Evolutionary conservation across 1,284 basidiomycete species (phyloP).

Genomic region (Leccinum solheimii): DNA sequence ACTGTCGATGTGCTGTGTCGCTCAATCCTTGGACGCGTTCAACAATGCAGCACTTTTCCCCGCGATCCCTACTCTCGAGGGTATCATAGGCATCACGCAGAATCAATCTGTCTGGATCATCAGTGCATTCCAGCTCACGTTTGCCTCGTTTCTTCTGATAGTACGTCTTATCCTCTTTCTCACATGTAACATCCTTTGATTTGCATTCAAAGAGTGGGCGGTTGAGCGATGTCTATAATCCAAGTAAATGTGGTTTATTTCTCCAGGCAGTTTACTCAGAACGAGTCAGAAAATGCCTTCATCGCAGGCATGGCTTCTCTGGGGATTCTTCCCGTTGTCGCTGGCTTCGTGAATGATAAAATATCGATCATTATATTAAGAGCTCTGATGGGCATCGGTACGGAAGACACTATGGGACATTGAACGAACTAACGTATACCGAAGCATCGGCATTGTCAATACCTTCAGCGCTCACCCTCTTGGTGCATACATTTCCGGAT

Average conservation of each 20-base stretch:
- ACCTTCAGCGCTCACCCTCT: slow-evolving; percentile 47
- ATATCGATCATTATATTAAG: slow-evolving; percentile 31
- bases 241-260: slow-evolving; percentile 21
- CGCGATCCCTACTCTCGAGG: slow-evolving; percentile 37
- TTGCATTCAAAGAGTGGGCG: slow-evolving; percentile 30
- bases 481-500: slow-evolving; percentile 48
- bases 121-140: slow-evolving; percentile 45
- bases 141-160: slow-evolving; percentile 43
- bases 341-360: slow-evolving; percentile 44
- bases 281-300: slow-evolving; percentile 25
- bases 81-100: slow-evolving; percentile 57
- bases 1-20: slow-evolving; percentile 45
- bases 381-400: slow-evolving; percentile 28
- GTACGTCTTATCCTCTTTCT: slow-evolving; percentile 32
- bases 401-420: neutral
- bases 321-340: slow-evolving; percentile 40
- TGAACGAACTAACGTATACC: slow-evolving; percentile 4
- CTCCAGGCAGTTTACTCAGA: neutral
- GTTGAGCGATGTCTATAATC: slow-evolving; percentile 34
- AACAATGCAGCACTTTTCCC: slow-evolving; percentile 50
- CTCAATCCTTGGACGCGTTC: slow-evolving; percentile 50
- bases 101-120: slow-evolving; percentile 42
- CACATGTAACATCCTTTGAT: slow-evolving; percentile 17
- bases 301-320: slow-evolving; percentile 36
- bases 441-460: slow-evolving; percentile 46